These are phyloP conservation scores for Paecilomyces niveus DNA, from an alignment of 2,329 filamentous ascomycete species.

Conservation along the genomic window DNA sequence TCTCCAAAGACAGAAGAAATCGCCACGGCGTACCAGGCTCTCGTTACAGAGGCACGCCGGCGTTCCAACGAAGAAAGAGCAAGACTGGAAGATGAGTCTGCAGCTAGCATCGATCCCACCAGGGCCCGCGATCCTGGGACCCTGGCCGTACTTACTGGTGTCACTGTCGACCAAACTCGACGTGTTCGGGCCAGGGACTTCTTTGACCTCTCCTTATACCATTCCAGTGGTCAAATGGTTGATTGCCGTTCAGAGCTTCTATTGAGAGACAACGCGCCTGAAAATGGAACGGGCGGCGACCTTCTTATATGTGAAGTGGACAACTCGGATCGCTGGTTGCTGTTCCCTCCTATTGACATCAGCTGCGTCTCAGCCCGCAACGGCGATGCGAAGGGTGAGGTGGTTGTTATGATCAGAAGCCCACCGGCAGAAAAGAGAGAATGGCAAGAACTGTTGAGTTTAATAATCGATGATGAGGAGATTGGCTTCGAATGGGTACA, in stretches of 20 bases:
- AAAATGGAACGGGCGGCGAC: conserved; percentile 64
- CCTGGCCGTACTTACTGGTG: conserved; percentile 61
- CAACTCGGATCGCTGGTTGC: conserved; percentile 66
- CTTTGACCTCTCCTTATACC: conserved; percentile 76
- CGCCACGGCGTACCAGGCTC: conserved; percentile 57
- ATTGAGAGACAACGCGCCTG: conserved; percentile 69
- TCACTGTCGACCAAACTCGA: conserved; percentile 66
- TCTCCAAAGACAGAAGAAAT: conserved; percentile 51
- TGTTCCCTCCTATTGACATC: conserved; percentile 81
- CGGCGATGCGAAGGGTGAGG: conserved; percentile 63
- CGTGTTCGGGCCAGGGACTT: conserved; percentile 86
- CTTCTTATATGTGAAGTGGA: conserved; percentile 91
- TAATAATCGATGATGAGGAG: conserved; percentile 68
- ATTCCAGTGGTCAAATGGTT: conserved; percentile 84
- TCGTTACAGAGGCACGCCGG: conserved; percentile 70
- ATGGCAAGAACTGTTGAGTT: conserved; percentile 80
- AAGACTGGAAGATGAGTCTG: conserved; percentile 76
- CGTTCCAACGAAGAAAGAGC: conserved; percentile 66
- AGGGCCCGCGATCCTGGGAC: conserved; percentile 73
- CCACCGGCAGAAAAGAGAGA: conserved; percentile 52
- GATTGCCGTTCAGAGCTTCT: conserved; percentile 85
- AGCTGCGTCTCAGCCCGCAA: conserved; percentile 69
- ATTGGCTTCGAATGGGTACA: conserved; percentile 80
- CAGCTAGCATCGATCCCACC: conserved; percentile 72
- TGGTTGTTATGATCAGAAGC: conserved; percentile 83